Evolutionary conservation across 2,329 filamentous ascomycete species (phyloP), one percentile per base, ranked within the genome.

Genomic region (Aspergillus sp.): DNA sequence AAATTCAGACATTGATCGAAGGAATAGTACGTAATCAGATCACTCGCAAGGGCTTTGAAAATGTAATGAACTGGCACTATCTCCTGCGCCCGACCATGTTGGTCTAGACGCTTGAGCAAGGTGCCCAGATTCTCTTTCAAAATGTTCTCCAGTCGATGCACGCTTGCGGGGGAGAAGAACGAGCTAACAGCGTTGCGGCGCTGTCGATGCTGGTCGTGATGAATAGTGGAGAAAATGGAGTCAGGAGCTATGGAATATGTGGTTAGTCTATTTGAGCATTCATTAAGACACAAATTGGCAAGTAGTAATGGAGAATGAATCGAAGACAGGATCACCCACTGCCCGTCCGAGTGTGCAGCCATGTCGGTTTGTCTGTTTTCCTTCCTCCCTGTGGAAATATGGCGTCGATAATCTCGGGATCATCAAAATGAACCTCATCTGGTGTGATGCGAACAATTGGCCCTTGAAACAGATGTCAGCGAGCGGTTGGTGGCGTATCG

Each of bases 201-300:
- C n/a, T 20, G 20, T 36, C 55, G 47, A 20, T 57, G 55, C 18
- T 52, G 20, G 31, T 57, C 55, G n/a, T 57, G 55, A 4, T 52
- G 45, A 12, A 31, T 9, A 12, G 55, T 52, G 14, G 55, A 18
- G 2, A 57, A 6, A 2, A 42, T 42, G 6, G 47, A 39, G 16
- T 22, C 11, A 22, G 47, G 47, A 6, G 47, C 47, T 50, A 22
- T 22, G 22, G 22, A 22, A 22, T 22, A 22, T 22, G 22, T 22
- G 22, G 22, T 22, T 22, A 22, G 22, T 22, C 22, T 22, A 2
- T 22, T 22, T 22, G 22, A 22, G 22, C 3, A 22, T 22, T 22
- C 22, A 22, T 22, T 22, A 22, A 22, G 22, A 22, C 22, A 22
- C 22, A 22, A 22, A 22, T 22, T 22, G 22, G 22, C 22, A 22